Conservation (phyloP, 2,329 filamentous ascomycete genomes). For the Aspergillus latus region DNA sequence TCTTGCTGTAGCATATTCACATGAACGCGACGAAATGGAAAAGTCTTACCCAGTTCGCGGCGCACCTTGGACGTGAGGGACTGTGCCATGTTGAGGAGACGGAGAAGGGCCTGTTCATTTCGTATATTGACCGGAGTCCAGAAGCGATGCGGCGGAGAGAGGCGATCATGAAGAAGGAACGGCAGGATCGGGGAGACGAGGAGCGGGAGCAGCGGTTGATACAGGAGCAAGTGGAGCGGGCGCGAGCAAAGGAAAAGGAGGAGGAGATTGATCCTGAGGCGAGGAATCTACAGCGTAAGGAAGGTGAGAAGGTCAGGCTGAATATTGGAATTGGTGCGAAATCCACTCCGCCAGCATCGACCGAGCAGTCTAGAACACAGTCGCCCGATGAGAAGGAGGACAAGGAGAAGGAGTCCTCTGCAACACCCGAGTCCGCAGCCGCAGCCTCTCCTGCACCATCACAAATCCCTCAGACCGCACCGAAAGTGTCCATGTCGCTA, state of each 20-base stretch:
- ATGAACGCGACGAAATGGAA: slow-evolving; percentile 94
- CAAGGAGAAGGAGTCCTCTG: slow-evolving; percentile 4
- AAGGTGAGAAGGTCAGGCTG: slow-evolving; percentile 74
- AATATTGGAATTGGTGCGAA: slow-evolving; percentile 56
- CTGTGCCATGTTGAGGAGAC: slow-evolving; percentile 89
- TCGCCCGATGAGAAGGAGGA: slow-evolving; percentile 27
- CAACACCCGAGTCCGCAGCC: slow-evolving; percentile 18
- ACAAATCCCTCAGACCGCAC: slow-evolving; percentile 22
- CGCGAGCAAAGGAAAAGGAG: slow-evolving; percentile 55
- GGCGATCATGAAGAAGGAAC: slow-evolving; percentile 76
- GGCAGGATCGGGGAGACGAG: slow-evolving; percentile 86
- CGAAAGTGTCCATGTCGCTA: slow-evolving; percentile 64
- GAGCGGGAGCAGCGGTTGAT: slow-evolving; percentile 82
- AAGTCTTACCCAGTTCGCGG: slow-evolving; percentile 84
- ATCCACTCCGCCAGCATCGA: slow-evolving; percentile 12
- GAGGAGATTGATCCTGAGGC: slow-evolving; percentile 44
- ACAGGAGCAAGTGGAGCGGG: slow-evolving; percentile 76
- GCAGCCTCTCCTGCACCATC: slow-evolving; percentile 19
- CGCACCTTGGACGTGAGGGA: slow-evolving; percentile 79
- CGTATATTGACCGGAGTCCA: slow-evolving; percentile 89
- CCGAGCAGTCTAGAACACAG: slow-evolving; percentile 22
- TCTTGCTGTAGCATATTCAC: slow-evolving; percentile 64
- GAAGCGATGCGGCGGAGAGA: slow-evolving; percentile 80
- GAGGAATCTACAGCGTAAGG: slow-evolving; percentile 54
- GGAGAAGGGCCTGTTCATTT: slow-evolving; percentile 76